Conservation (phyloP, 352 stramenopile species). For the Phytopythium mirpurense region DNA sequence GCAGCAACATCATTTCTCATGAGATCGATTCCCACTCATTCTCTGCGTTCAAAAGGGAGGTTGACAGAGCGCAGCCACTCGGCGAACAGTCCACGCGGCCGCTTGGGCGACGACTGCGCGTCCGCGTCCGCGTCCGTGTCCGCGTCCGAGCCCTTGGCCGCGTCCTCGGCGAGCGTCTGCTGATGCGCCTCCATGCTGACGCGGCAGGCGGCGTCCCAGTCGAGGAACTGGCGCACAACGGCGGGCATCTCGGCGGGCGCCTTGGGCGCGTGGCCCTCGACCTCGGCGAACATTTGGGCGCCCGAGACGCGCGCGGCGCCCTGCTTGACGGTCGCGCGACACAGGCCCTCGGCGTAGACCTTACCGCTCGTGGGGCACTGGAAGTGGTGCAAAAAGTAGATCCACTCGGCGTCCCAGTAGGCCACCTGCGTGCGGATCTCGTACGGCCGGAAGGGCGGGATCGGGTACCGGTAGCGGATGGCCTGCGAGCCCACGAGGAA, state of each 20-base stretch:
- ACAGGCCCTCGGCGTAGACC: conserved; percentile 51
- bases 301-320: conserved; percentile 19
- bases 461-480: conserved; percentile 50
- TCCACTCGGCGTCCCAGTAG: conserved; percentile 43
- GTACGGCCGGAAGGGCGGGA: conserved; percentile 50
- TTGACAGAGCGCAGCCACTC: conserved; percentile 44
- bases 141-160: conserved; percentile 7
- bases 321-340: conserved; percentile 27
- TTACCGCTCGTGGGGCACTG: conserved; percentile 52
- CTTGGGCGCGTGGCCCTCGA: conserved; percentile 14
- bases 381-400: conserved; percentile 59
- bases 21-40: too few species aligned
- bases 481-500: conserved; percentile 58
- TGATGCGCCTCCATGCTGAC: conserved; percentile 18
- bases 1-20: too few species aligned
- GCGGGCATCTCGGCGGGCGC: conserved; percentile 29
- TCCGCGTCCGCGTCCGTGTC: background rate
- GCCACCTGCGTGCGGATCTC: conserved; percentile 48
- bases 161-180: conserved; percentile 9
- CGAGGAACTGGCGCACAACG: conserved; percentile 34
- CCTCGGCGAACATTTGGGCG: conserved; percentile 22
- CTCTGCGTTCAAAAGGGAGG: conserved; percentile 25
- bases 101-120: background rate
- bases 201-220: conserved; percentile 30
- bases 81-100: conserved; percentile 11